phyloP scores from a whole-genome alignment of 768 basidiomycete genomes.

The Macrolepiota albuminosa region DNA sequence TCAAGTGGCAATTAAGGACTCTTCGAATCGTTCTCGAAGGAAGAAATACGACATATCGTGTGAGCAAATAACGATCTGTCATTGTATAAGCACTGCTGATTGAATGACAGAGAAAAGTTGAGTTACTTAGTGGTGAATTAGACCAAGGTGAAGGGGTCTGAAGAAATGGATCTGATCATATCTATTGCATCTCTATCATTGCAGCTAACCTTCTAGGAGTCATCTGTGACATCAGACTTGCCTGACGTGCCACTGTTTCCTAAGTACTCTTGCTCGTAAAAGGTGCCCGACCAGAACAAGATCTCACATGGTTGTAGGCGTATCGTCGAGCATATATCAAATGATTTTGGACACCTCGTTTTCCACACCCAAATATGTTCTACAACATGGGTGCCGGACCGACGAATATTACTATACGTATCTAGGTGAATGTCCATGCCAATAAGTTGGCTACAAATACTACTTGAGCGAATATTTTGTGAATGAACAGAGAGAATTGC shows the following conservation, averaged over 20 bases:
- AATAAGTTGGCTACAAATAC: constrained; percentile 2
- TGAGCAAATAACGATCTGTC: constrained; percentile 26
- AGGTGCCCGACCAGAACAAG: constrained; percentile 71
- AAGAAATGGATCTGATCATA: constrained; percentile 13
- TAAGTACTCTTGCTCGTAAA: constrained; percentile 52
- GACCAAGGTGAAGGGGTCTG: constrained; percentile 58
- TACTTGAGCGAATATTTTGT: neutral
- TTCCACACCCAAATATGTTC: neutral
- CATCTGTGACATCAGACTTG: neutral
- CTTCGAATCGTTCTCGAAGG: constrained; percentile 64
- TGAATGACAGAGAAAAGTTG: constrained; percentile 52
- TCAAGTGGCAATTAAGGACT: constrained; percentile 68
- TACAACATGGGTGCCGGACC: neutral
- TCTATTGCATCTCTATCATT: constrained; percentile 6
- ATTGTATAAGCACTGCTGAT: constrained; percentile 3
- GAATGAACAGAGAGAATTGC: neutral
- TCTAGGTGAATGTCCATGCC: neutral
- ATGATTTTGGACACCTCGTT: neutral
- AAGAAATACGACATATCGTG: constrained; percentile 60
- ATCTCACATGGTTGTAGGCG: constrained; percentile 57
- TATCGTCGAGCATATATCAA: constrained; percentile 73
- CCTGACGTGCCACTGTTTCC: neutral
- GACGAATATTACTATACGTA: neutral
- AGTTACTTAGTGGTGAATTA: constrained; percentile 53
- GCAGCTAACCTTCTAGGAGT: constrained; percentile 14